phyloP scores from a whole-genome alignment of 768 basidiomycete species.

The Phaeotremella skinneri region DNA sequence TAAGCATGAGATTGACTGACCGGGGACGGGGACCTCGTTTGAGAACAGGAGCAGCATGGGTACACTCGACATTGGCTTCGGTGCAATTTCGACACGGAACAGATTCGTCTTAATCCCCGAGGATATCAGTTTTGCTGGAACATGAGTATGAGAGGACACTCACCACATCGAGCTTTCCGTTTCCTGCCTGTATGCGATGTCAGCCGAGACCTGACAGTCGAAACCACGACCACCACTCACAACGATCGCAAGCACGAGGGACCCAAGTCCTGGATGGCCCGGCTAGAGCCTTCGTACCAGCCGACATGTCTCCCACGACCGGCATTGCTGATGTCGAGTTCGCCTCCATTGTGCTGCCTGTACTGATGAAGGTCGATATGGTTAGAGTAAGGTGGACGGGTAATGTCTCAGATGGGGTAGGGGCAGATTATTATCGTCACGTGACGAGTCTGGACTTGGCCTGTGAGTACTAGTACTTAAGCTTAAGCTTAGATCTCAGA shows the following conservation, averaged over 20 bases:
- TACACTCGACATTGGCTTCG: slow-evolving; percentile 16
- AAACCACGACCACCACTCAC: neutral
- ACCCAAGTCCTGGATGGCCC: neutral
- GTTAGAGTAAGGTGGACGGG: no score
- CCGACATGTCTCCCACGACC: neutral
- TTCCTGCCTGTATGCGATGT: slow-evolving; percentile 14
- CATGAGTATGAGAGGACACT: neutral
- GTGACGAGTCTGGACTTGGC: no score
- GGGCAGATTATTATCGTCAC: no score
- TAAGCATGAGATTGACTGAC: neutral
- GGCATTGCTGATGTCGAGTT: neutral
- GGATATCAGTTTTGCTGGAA: neutral
- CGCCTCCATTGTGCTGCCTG: no score
- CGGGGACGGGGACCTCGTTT: slow-evolving; percentile 25
- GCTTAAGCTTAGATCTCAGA: no score
- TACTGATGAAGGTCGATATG: no score
- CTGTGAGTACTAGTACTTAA: no score
- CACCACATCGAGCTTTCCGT: slow-evolving; percentile 24
- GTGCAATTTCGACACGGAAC: slow-evolving; percentile 20
- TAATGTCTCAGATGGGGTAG: no score
- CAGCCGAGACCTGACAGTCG: neutral
- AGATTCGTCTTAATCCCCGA: slow-evolving; percentile 11
- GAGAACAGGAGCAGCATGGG: slow-evolving; percentile 23
- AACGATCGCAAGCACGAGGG: slow-evolving; percentile 8
- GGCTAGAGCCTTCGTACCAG: neutral